phyloP scores from a whole-genome alignment of 202 grass and related monocot genomes.

The Digitaria exilis region DNA sequence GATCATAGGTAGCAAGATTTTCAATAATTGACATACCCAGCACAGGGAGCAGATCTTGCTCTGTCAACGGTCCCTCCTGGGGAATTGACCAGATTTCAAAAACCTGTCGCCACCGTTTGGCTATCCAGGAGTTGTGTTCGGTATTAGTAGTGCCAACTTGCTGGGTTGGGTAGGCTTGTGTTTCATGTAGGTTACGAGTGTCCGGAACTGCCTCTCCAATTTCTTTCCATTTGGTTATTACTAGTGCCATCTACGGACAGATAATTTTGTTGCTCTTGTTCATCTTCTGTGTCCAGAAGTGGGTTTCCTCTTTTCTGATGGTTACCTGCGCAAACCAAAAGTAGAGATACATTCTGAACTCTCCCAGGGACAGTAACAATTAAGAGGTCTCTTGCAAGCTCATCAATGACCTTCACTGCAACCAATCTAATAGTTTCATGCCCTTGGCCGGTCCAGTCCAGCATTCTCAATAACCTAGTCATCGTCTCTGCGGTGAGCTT shows the following conservation, averaged over 20 bases:
- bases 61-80: neutral
- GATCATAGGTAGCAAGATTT: neutral
- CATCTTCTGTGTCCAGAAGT: neutral
- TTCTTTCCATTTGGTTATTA: neutral
- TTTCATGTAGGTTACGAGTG: neutral
- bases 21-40: constrained; percentile 12
- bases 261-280: neutral
- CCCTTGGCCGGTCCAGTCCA: neutral
- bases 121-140: no score
- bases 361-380: neutral
- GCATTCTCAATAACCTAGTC: neutral
- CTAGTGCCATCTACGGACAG: neutral
- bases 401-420: neutral
- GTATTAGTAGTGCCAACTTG: neutral
- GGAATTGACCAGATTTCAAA: no score
- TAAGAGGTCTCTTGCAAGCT: neutral
- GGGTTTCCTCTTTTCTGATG: neutral
- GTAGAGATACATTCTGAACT: neutral
- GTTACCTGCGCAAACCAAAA: neutral
- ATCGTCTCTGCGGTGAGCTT: neutral
- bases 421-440: neutral
- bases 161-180: no score
- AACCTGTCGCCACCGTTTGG: no score
- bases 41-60: neutral
- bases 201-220: neutral